A percentile compares a stretch with the other conserved stretches of the same genome.
phyloP scores from a whole-genome alignment of 129 eudicot species.

The sunflower (Helianthus annuus) region HanXRQr2.0-SUNRISE NC_035446.2:74614887-74615386 shows the following conservation, averaged over 20 bases:
- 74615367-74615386: too few relatives aligned
- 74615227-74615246: too few relatives aligned
- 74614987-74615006: slow-evolving; percentile 63
- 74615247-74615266: too few relatives aligned
- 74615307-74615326: too few relatives aligned
- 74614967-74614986: slow-evolving; percentile 70
- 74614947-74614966: slow-evolving; percentile 76
- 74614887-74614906: slow-evolving; percentile 32
- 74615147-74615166: too few relatives aligned
- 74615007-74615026: slow-evolving; percentile 57
- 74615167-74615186: too few relatives aligned
- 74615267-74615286: too few relatives aligned
- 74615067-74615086: slow-evolving; percentile 63
- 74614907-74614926: slow-evolving; percentile 48
- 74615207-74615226: too few relatives aligned
- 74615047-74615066: slow-evolving; percentile 81
- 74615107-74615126: neutral
- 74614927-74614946: slow-evolving; percentile 72
- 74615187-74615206: too few relatives aligned
- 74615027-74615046: slow-evolving; percentile 87
- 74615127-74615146: neutral
- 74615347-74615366: too few relatives aligned
- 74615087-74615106: slow-evolving; percentile 89
- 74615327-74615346: too few relatives aligned
- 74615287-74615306: too few relatives aligned